Percentiles rank a stretch among this genome's conserved stretches.
phyloP scores from a whole-genome alignment of 2,329 filamentous ascomycete species.

The Aspergillus sp. region DNA sequence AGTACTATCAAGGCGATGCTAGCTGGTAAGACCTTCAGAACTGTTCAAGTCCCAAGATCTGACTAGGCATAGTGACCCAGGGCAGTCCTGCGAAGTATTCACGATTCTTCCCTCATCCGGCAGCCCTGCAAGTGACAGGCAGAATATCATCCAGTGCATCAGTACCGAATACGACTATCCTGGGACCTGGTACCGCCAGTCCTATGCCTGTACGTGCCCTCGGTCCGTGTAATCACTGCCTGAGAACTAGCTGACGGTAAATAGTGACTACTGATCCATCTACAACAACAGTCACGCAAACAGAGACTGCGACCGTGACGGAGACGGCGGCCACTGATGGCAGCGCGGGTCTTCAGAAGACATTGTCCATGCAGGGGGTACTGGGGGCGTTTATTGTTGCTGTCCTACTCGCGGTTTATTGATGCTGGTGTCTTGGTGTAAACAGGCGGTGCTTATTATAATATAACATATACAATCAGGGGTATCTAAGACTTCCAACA shows the following conservation, averaged over 20 bases:
- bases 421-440: too few species aligned
- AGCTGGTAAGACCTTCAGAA: background rate
- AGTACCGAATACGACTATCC: background rate
- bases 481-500: too few species aligned
- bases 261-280: background rate
- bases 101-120: background rate
- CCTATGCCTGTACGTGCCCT: background rate
- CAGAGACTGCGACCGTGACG: background rate
- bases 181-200: background rate
- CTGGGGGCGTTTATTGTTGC: background rate
- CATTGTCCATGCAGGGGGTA: background rate
- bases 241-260: background rate
- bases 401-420: background rate
- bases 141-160: background rate
- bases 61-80: background rate
- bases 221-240: too few species aligned
- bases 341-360: background rate
- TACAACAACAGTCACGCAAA: background rate
- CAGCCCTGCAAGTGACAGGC: background rate
- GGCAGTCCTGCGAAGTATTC: background rate
- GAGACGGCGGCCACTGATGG: background rate
- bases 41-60: too few species aligned
- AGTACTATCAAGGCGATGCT: background rate
- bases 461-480: too few species aligned
- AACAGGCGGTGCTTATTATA: too few species aligned